Percentiles rank a stretch among this genome's conserved stretches.
Evolutionary conservation across 768 basidiomycete genomes (phyloP).

Genomic region (Boletus sensibilis): DNA sequence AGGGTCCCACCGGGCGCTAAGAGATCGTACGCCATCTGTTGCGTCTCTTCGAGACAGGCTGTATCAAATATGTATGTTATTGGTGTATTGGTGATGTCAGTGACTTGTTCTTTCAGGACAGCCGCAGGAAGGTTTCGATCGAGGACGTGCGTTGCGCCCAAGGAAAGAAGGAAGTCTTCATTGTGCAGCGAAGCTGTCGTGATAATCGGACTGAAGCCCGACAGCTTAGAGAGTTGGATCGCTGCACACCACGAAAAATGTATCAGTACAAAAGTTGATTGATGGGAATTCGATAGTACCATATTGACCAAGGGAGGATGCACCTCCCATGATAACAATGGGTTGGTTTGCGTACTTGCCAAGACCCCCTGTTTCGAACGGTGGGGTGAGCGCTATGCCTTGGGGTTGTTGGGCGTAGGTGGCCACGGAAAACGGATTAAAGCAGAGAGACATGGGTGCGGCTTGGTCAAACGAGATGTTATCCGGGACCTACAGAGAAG

Average conservation of each 20-base stretch:
- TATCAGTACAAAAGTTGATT: background rate
- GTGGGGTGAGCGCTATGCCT: conserved; percentile 27
- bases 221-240: conserved; percentile 35
- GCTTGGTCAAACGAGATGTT: conserved; percentile 38
- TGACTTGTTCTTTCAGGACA: conserved; percentile 8
- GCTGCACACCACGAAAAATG: conserved; percentile 5
- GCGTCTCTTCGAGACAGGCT: conserved; percentile 31
- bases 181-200: conserved; percentile 38
- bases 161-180: conserved; percentile 23
- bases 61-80: conserved; percentile 26
- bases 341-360: conserved; percentile 34
- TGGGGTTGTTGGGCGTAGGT: conserved; percentile 31
- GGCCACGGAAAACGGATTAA: conserved; percentile 35
- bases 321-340: conserved; percentile 36
- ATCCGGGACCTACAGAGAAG: conserved; percentile 27
- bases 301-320: conserved; percentile 39
- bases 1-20: conserved; percentile 33
- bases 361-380: conserved; percentile 27
- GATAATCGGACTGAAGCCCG: conserved; percentile 36
- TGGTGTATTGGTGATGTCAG: background rate
- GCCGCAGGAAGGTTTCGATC: conserved; percentile 24
- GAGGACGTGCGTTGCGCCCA: conserved; percentile 40
- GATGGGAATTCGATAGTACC: conserved; percentile 18
- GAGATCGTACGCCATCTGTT: conserved; percentile 29
- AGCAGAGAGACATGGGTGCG: conserved; percentile 33